Base-by-base conservation (phyloP, 140 eudicot genomes). In the Anethum foeniculum region DNA sequence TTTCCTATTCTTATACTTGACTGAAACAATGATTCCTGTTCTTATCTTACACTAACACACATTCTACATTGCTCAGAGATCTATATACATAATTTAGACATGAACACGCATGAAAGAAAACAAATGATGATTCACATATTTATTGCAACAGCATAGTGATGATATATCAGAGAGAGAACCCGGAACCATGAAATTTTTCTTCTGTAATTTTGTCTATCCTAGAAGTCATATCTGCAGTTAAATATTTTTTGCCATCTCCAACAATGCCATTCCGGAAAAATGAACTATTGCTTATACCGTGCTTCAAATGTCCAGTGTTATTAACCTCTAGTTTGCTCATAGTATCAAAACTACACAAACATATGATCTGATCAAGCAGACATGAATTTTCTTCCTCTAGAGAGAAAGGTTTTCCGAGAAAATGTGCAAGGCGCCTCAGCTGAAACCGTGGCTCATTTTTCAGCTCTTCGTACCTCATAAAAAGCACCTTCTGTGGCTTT, bases 281-380 rank as follows among this genome's bases (percentile, higher is more conserved):
- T 71, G 47, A 32, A 71, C 76, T 71, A 38, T 71, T 71, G 47
- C 76, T 38, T 32, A 71, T 38, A 32, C 27, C 25, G 7, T 32
- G 46, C 41, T 32, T 38, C 14, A 71, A 10, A 8, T 19, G 41
- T 19, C 77, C 77, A 23, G 49, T 38, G 6, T 23, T 72, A 21
- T 72, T 41, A 38, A 72, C 77, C 49, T 72, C 34, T n/a, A 72
- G 27, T 38, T 72, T 39, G 30, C 51, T 72, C 77, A 72, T 19
- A 38, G 23, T 39, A 3, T 72, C 19, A 21, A 72, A 72, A 12
- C 77, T 72, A 39, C 77, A 72, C 30, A 72, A 39, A 21, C 27
- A 16, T 21, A 21, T 9, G 16, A 72, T 39, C 2, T 72, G 51
- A 38, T 72, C 77, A 72, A 41, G 51, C 49, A 72, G 16, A 19